Conservation (phyloP, 352 stramenopile species). For the Phytophthora pluvialis region DNA sequence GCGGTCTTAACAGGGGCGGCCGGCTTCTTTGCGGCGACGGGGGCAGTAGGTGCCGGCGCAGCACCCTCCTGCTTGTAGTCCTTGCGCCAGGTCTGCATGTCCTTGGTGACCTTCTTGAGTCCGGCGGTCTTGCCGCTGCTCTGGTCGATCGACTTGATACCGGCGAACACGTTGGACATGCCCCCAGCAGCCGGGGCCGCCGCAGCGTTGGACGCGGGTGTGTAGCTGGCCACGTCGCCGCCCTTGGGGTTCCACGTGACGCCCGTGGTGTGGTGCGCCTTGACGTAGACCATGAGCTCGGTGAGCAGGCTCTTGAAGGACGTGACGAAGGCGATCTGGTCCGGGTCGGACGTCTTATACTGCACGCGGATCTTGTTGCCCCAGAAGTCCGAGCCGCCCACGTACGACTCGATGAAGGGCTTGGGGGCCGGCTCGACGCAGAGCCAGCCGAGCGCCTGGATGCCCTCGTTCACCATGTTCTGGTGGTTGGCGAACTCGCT, state of each 20-base stretch:
- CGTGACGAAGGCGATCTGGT: conserved; percentile 95
- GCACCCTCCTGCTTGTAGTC: conserved; percentile 88
- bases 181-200: conserved; percentile 52
- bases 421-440: conserved; percentile 90
- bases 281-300: conserved; percentile 95
- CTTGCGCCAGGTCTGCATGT: conserved; percentile 97
- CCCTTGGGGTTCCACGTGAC: conserved; percentile 94
- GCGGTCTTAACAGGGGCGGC: conserved; percentile 46
- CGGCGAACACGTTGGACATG: conserved; percentile 87
- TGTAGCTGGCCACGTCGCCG: conserved; percentile 61
- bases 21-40: conserved; percentile 33
- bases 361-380: conserved; percentile 98
- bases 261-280: conserved; percentile 95
- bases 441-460: conserved; percentile 85
- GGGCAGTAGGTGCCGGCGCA: conserved; percentile 27
- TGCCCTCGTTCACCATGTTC: conserved; percentile 90
- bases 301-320: conserved; percentile 92
- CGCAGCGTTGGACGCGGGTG: conserved; percentile 38
- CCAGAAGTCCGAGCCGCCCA: conserved; percentile 97
- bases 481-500: conserved; percentile 87
- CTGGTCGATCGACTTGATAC: conserved; percentile 91
- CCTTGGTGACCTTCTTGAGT: conserved; percentile 96
- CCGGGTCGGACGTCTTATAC: conserved; percentile 92
- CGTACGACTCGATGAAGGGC: conserved; percentile 95
- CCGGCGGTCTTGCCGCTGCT: conserved; percentile 92